Evolutionary conservation across 306 rosid species (phyloP), one percentile per base, ranked within the genome.

Genomic region (Ziziphus jujuba): DNA sequence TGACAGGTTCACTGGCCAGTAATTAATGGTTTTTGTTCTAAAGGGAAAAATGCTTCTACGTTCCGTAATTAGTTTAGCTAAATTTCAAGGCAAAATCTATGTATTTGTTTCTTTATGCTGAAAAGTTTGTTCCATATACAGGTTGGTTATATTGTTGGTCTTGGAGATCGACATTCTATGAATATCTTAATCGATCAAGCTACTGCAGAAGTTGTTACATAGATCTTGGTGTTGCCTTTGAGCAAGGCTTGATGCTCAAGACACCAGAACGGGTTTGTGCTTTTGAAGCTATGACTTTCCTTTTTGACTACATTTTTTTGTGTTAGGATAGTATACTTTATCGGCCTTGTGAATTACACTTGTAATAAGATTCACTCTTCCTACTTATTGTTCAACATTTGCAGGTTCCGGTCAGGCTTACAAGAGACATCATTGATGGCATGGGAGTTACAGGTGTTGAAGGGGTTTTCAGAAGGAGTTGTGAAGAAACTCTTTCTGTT

Each of bases 201-300:
- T 64, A 84, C 93, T 45, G 98, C 98, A 25, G 97, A 90, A 79
- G 97, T 92, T 68, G 90, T 92, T 82, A 90, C 80, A 92, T 92
- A 58, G 98, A 92, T 84, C 98, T 92, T 63, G 97, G 98, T 14
- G 93, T 92, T 81, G 98, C 98, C 74, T 92, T 92, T 71, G 98
- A 92, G 67, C 98, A 92, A 83, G 97, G 98, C 63, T 86, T 90
- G 86, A 92, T 92, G 97, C 96, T 90, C 15, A 92, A 92, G 87
- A 92, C 98, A 34, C 97, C 98, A 49, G 98, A 92, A 69, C 78
- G 96, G 90, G 98, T 92, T 67, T 33, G 87, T 75, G 17, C 43
- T 67, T 63, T 14, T 25, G 48, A 67, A 57, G 44, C 73, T 51
- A 25, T 17, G 47, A 65, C 25, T 40, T 19, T 21, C 73, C 63